Evolutionary conservation across 192 early-diverging fungal species (phyloP).

Genomic region (Coemansia asiatica): DNA sequence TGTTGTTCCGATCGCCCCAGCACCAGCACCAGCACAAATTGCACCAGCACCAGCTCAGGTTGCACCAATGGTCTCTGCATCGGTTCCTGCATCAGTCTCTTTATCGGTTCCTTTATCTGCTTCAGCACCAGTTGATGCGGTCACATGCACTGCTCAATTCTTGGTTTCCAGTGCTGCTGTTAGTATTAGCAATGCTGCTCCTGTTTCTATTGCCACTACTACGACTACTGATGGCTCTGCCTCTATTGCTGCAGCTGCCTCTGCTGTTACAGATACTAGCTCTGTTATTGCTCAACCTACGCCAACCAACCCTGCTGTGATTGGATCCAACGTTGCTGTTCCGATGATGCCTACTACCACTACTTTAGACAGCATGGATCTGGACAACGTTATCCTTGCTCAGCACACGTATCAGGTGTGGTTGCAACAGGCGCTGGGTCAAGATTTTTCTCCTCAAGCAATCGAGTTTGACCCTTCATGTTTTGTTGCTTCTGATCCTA

Average conservation of each 20-base stretch:
- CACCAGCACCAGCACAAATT: no score
- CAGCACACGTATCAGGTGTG: slow-evolving; percentile 22
- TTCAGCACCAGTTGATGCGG: neutral
- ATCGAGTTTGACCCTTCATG: slow-evolving; percentile 44
- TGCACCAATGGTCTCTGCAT: neutral
- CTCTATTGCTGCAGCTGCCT: neutral
- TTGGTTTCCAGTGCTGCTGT: neutral
- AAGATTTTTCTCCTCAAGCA: slow-evolving; percentile 32
- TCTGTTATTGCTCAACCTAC: neutral
- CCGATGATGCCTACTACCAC: slow-evolving; percentile 3
- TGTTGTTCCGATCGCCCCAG: slow-evolving; percentile 8
- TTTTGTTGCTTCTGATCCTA: slow-evolving; percentile 21
- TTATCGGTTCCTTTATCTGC: slow-evolving; percentile 3
- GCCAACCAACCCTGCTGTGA: neutral
- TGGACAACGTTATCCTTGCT: slow-evolving; percentile 6
- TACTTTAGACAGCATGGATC: neutral
- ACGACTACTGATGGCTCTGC: neutral
- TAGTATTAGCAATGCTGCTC: neutral
- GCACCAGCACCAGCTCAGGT: no score
- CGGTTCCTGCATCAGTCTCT: neutral
- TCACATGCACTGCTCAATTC: neutral
- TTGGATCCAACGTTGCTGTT: neutral
- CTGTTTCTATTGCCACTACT: neutral
- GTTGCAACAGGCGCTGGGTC: slow-evolving; percentile 23
- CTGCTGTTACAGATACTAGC: slow-evolving; percentile 1